phyloP scores from a whole-genome alignment of 805 yeast species.

The Pichia deserticola region DNA sequence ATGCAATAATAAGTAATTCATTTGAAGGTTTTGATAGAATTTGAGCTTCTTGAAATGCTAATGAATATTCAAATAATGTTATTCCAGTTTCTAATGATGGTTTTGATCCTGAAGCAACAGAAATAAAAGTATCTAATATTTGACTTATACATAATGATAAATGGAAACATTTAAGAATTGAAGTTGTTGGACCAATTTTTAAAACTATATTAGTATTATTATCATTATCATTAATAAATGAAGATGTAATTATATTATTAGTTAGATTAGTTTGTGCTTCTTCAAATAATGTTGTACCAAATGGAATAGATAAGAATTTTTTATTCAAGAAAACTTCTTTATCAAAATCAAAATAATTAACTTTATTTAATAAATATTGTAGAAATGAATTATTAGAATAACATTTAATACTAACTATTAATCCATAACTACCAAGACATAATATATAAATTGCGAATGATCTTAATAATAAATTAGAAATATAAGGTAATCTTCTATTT shows the following conservation, averaged over 20 bases:
- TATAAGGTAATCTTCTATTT: conserved; percentile 28
- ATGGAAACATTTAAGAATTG: conserved; percentile 51
- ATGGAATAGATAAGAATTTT: conserved; percentile 24
- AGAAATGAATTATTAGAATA: conserved; percentile 7
- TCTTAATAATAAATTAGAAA: conserved; percentile 31
- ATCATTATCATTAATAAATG: not conserved
- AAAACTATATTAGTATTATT: conserved; percentile 13
- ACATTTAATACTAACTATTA: conserved; percentile 19
- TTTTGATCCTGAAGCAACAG: conserved; percentile 46
- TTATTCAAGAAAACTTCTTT: conserved; percentile 14
- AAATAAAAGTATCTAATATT: conserved; percentile 57
- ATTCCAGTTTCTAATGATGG: conserved; percentile 62
- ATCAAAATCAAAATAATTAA: conserved; percentile 21
- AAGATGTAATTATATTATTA: no score
- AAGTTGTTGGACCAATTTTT: conserved; percentile 36
- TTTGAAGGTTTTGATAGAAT: conserved; percentile 42
- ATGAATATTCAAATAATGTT: conserved; percentile 67
- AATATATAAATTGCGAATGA: conserved; percentile 30
- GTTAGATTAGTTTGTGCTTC: no score
- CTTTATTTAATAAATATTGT: conserved; percentile 6
- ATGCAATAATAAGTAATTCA: conserved; percentile 43
- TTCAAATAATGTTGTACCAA: conserved; percentile 8
- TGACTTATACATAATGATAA: conserved; percentile 52
- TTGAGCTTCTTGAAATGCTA: conserved; percentile 69
- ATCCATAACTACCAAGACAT: conserved; percentile 29